phyloP scores from a whole-genome alignment of 2,329 filamentous ascomycete species.

The Fusarium concolor region DNA sequence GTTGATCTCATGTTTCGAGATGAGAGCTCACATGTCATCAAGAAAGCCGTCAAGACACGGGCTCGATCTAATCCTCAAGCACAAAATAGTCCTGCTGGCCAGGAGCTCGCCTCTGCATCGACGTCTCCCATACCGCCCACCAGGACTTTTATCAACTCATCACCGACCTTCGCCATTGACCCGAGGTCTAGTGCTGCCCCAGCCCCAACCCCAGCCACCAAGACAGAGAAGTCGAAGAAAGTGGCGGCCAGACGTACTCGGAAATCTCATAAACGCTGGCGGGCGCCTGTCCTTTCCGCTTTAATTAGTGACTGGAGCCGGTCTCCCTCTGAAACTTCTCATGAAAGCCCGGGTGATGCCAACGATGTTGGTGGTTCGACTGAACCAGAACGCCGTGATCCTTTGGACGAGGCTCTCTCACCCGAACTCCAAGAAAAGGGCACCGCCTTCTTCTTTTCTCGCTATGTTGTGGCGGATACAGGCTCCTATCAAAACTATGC shows the following conservation, averaged over 20 bases:
- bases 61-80: constrained; percentile 40
- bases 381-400: constrained; percentile 35
- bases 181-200: not conserved
- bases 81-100: constrained; percentile 38
- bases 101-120: constrained; percentile 32
- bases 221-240: constrained; percentile 20
- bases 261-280: constrained; percentile 17
- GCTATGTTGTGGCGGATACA: constrained; percentile 61
- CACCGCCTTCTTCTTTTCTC: constrained; percentile 63
- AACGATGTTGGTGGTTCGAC: constrained; percentile 27
- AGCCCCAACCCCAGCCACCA: constrained; percentile 1
- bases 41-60: constrained; percentile 58
- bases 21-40: constrained; percentile 66
- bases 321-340: constrained; percentile 40
- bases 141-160: constrained; percentile 10
- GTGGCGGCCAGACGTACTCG: constrained; percentile 18
- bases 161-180: constrained; percentile 18
- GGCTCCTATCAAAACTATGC: constrained; percentile 63
- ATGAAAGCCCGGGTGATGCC: constrained; percentile 34
- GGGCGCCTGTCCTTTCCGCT: constrained; percentile 42
- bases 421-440: constrained; percentile 56
- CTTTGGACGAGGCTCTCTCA: constrained; percentile 23
- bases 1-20: constrained; percentile 69
- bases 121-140: constrained; percentile 24
- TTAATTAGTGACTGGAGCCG: constrained; percentile 41